Conservation (phyloP, 1,284 basidiomycete species). For the Pterulicium gracile region DNA sequence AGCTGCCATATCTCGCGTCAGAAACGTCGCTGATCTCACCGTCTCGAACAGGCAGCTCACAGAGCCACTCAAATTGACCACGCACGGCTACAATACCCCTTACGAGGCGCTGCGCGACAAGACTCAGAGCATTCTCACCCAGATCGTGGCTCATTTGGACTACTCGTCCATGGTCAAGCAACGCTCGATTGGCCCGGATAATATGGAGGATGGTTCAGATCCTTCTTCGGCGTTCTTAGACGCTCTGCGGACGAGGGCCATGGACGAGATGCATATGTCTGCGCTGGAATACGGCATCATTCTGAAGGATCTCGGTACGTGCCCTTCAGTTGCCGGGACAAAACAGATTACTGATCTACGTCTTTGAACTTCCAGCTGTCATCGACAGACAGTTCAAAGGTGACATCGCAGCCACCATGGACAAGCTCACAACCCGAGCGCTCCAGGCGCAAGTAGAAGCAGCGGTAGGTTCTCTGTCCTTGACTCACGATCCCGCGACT, state of each 20-base stretch:
- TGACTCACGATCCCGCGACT: neutral
- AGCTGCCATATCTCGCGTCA: slow-evolving; percentile 8
- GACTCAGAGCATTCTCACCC: slow-evolving; percentile 73
- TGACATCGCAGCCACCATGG: slow-evolving; percentile 74
- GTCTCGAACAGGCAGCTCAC: slow-evolving; percentile 39
- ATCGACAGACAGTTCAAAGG: slow-evolving; percentile 79
- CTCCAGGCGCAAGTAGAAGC: slow-evolving; percentile 77
- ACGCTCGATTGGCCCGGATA: slow-evolving; percentile 63
- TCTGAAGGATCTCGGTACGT: slow-evolving; percentile 61
- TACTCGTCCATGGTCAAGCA: slow-evolving; percentile 50
- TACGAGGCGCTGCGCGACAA: slow-evolving; percentile 75
- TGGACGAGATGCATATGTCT: slow-evolving; percentile 73
- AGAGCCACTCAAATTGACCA: slow-evolving; percentile 68
- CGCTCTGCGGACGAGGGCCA: slow-evolving; percentile 66
- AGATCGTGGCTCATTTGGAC: slow-evolving; percentile 66
- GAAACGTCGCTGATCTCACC: slow-evolving; percentile 9
- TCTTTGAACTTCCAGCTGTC: slow-evolving; percentile 60
- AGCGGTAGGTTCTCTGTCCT: slow-evolving; percentile 35
- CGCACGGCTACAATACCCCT: slow-evolving; percentile 71
- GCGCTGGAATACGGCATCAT: slow-evolving; percentile 73
- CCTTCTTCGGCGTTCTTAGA: slow-evolving; percentile 68
- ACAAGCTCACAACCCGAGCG: slow-evolving; percentile 70
- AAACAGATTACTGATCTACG: too few species aligned
- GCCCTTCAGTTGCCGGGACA: too few species aligned
- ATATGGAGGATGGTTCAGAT: slow-evolving; percentile 56